Evolutionary conservation across 2,329 filamentous ascomycete genomes (phyloP), one percentile per base, ranked within the genome.

Genomic region (Ceratocystis cubensis): DNA sequence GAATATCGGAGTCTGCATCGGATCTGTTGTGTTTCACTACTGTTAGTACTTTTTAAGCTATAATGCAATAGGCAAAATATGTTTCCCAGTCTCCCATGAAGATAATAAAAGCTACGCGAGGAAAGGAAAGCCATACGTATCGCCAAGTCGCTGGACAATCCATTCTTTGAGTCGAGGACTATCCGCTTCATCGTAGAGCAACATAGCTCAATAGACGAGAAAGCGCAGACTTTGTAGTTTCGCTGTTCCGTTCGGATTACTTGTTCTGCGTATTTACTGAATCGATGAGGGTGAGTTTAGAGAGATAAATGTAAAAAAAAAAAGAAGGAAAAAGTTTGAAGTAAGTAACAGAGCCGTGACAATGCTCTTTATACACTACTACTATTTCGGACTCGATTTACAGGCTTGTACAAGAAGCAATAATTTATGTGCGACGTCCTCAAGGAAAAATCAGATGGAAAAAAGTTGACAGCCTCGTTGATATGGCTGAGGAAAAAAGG

Each of bases 1-100:
- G 84, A 4, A 93, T 88, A 72, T 91, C 89, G 41, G 86, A 83
- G 73, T 94, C 89, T 63, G 88, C 88, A 72, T 92, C 88, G 33
- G 88, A 89, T 65, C 88, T 90, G 56, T 48, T 30, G 44, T 37
- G 44, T 15, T 61, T 45, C 3, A 13, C 10, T 20, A 48, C 20
- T 5, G 68, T 71, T 61, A 70, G 64, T 22, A 30, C 41, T 33
- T 5, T 33, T 57, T 28, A 33, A 10, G 20, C 45, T 33, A 61
- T 13, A 44, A 10, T 20, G 7, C 41, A 10, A 13, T 13, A 50
- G 17, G 48, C 48, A 25, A 25, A 25, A 20, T 28, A 28, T 28
- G 15, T 30, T 28, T 33, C 50, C 13, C 2, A 1, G 7, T n/a
- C 4, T 41, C 25, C 25, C 10, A 41, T 41, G 10, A 41, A 41